Percentiles rank a stretch among this genome's conserved stretches.
Evolutionary conservation across 2,329 filamentous ascomycete species (phyloP).

Genomic region (Pseudogymnoascus sp.): DNA sequence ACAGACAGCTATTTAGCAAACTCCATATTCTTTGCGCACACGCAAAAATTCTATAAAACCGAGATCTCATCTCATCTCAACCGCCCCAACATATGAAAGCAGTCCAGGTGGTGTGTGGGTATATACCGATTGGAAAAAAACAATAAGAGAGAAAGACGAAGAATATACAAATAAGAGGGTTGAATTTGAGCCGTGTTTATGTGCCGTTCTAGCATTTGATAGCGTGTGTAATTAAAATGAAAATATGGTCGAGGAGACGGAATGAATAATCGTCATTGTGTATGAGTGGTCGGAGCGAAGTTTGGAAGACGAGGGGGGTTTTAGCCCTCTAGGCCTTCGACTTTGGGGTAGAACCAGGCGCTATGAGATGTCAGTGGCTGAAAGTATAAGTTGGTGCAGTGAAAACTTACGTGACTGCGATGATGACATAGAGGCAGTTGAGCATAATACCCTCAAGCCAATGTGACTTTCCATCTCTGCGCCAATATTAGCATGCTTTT

Average conservation of each 20-base stretch:
- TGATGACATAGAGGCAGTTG: conserved; percentile 69
- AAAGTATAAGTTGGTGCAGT: conserved; percentile 40
- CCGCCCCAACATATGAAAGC: neutral
- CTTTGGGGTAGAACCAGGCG: conserved; percentile 11
- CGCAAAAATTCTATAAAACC: neutral
- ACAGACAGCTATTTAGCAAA: neutral
- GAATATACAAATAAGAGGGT: neutral
- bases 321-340: neutral
- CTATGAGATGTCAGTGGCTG: neutral
- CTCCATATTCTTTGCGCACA: neutral
- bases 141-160: neutral
- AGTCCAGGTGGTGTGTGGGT: neutral
- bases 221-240: neutral
- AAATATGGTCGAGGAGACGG: neutral
- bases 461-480: conserved; percentile 78
- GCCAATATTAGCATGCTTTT: no score
- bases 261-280: neutral
- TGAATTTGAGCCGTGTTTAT: neutral
- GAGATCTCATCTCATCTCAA: neutral
- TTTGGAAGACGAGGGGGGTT: neutral
- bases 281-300: neutral
- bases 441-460: conserved; percentile 72
- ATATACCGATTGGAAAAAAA: neutral
- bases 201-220: neutral
- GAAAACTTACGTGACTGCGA: conserved; percentile 54